Evolutionary conservation across 2,329 filamentous ascomycete species (phyloP).

Genomic region (Immersiporthe knoxdaviesiana): DNA sequence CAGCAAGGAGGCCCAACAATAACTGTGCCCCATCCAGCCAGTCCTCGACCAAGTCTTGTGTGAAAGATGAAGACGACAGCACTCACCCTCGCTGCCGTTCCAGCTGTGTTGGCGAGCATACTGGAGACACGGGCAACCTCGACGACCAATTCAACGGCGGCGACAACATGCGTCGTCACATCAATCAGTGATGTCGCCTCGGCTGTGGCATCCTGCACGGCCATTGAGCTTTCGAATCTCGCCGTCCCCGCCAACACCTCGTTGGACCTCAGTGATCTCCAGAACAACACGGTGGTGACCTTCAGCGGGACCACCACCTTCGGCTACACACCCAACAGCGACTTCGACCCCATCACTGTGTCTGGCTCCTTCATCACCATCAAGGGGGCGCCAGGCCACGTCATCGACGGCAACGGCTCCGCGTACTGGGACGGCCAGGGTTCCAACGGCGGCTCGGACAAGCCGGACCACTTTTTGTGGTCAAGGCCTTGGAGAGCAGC

Average conservation of each 20-base stretch:
- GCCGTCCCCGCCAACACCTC: conserved; percentile 42
- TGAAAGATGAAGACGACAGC: background rate
- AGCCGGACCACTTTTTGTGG: conserved; percentile 17
- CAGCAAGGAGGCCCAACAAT: too few relatives aligned
- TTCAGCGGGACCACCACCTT: conserved; percentile 32
- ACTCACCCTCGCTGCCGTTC: conserved; percentile 7
- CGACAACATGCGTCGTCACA: conserved; percentile 30
- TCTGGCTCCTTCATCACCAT: conserved; percentile 31
- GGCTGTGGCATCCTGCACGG: conserved; percentile 38
- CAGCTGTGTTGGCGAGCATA: conserved; percentile 12
- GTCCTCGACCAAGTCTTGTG: background rate
- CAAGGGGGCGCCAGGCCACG: conserved; percentile 30
- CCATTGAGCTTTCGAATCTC: conserved; percentile 43
- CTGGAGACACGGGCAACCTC: conserved; percentile 4
- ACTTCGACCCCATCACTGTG: conserved; percentile 28
- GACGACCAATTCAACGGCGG: background rate
- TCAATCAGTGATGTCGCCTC: conserved; percentile 27
- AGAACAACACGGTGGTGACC: conserved; percentile 39
- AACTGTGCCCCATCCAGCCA: background rate
- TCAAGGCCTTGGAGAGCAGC: conserved; percentile 31
- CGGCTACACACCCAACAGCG: conserved; percentile 22
- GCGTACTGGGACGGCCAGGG: conserved; percentile 35
- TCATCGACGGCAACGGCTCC: conserved; percentile 30
- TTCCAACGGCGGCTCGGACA: conserved; percentile 12
- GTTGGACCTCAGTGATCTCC: conserved; percentile 41